Evolutionary conservation across 129 eudicot genomes (phyloP).

Genomic region (Saussurea involucrata): DNA sequence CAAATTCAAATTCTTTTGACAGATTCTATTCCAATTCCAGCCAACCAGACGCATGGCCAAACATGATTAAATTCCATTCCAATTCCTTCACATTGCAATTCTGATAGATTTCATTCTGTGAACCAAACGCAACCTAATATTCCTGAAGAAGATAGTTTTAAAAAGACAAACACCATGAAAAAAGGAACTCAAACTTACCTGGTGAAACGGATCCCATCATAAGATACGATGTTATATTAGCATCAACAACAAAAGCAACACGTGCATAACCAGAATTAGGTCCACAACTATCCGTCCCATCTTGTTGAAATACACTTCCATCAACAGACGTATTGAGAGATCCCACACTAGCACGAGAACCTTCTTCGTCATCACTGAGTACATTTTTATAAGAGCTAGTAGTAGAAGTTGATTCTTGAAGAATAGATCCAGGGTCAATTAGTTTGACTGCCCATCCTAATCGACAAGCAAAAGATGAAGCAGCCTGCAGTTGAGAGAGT

Average conservation of each 20-base stretch:
- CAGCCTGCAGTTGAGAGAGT: conserved; percentile 91
- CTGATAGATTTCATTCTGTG: no score
- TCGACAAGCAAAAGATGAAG: conserved; percentile 96
- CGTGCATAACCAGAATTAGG: conserved; percentile 55
- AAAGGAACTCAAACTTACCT: conserved; percentile 40
- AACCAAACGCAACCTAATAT: no score
- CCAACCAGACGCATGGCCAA: no score
- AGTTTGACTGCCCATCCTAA: conserved; percentile 94
- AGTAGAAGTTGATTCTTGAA: conserved; percentile 63
- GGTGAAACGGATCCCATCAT: conserved; percentile 99
- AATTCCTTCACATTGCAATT: no score
- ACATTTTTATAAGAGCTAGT: conserved; percentile 47
- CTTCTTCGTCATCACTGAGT: conserved; percentile 64
- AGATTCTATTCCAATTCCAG: no score
- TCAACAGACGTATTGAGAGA: conserved; percentile 57
- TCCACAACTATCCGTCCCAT: conserved; percentile 48
- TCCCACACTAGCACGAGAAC: conserved; percentile 52
- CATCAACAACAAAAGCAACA: conserved; percentile 98
- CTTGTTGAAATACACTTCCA: conserved; percentile 57
- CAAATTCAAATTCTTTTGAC: no score
- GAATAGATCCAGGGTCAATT: conserved; percentile 89
- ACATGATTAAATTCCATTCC: no score
- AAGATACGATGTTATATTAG: conserved; percentile 94
- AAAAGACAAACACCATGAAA: background rate
- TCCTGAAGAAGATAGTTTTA: background rate